A percentile compares a stretch with the other conserved stretches of the same genome.
These are phyloP conservation scores for Quercus robur DNA, from an alignment of 306 rosid species.

Conservation along the genomic window DNA sequence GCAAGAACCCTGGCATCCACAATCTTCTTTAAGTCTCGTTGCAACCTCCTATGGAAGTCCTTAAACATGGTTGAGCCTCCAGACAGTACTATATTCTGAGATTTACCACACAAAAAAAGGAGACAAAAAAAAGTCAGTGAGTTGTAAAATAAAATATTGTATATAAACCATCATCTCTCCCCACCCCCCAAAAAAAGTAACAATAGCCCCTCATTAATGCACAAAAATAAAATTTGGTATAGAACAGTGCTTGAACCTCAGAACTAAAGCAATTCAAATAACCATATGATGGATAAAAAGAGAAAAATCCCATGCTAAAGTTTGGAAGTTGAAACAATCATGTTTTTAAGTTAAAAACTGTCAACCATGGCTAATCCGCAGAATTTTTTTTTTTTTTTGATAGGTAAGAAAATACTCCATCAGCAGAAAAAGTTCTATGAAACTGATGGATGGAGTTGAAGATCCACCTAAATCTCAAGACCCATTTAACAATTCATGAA, in stretches of 20 bases:
- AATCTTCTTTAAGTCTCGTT: conserved; percentile 88
- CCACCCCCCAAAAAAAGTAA: not conserved
- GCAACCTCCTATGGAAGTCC: conserved; percentile 97
- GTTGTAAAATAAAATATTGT: not conserved
- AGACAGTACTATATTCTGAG: conserved; percentile 90
- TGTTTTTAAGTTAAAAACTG: not conserved
- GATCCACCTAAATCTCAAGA: not conserved
- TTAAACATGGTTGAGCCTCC: conserved; percentile 99
- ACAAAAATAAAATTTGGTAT: not conserved
- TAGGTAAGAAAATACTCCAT: too few species aligned
- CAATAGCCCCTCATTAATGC: not conserved
- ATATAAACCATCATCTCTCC: not conserved
- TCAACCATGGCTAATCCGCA: not conserved
- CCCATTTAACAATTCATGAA: not conserved
- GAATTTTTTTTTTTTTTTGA: not conserved
- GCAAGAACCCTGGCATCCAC: conserved; percentile 89
- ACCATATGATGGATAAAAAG: not conserved
- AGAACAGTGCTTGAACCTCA: not conserved
- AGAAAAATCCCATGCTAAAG: not conserved
- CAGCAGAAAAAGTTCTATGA: not conserved
- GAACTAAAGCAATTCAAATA: not conserved
- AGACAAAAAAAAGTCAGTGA: not conserved
- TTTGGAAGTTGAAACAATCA: not conserved
- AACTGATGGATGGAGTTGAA: not conserved
- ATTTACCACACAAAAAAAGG: not conserved